Evolutionary conservation across 2,329 filamentous ascomycete genomes (phyloP), one percentile per base, ranked within the genome.

Genomic region (Paracorniculantispora psalliotae): DNA sequence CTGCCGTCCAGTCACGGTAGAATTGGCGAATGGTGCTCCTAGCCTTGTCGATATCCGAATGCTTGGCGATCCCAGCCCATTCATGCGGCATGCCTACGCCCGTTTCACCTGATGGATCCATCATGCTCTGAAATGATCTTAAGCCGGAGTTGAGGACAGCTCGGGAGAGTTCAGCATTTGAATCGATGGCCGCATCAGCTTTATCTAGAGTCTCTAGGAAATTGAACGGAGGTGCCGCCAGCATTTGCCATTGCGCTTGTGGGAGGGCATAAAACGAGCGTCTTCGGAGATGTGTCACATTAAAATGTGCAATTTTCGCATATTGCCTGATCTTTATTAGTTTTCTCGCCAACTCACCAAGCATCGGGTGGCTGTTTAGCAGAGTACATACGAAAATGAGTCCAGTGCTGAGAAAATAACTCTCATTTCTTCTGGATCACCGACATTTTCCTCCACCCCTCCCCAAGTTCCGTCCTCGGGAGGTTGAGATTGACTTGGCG

Each of bases 191-290:
- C 59, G 89, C 85, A 68, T 99, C 96, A 13, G 96, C 84, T 51
- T 82, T 82, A 64, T 88, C 83, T 37, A 99, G 83, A 0, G 86
- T 91, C 37, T 92, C 85, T 7, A 96, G 81, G 56, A 94, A 86
- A 60, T 86, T 89, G 77, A 97, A 96, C 0, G 92, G 93, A 0
- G 90, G 86, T 4, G 82, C 82, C 0, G 91, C 87, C 1, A 99
- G 83, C 69, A 96, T 81, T 67, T 89, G 83, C 86, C 91, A 94
- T 71, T 99, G 92, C 1, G 82, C 78, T 60, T 88, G 85, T 1
- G 93, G 91, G 6, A 99, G 81, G 9, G 92, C 90, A 72, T 97
- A 99, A 74, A 99, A 97, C 15, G 91, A 89, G 72, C 94, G 92
- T 28, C 96, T 87, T 23, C 94, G 88, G 19, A 92, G 82, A 72